phyloP scores from a whole-genome alignment of 2,329 filamentous ascomycete genomes.

The Fusarium sp. region DNA sequence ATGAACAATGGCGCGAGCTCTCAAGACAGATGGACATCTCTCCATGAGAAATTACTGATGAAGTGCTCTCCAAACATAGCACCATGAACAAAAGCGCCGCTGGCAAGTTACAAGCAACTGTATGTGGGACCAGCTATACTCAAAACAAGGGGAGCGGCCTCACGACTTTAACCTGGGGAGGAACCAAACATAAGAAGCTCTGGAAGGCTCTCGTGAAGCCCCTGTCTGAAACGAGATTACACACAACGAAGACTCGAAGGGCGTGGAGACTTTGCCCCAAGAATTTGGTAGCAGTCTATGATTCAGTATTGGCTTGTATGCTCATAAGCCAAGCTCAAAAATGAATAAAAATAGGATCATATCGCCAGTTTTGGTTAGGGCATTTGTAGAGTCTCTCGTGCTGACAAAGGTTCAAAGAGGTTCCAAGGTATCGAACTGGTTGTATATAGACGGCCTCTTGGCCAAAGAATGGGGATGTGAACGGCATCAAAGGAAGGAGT shows the following conservation, averaged over 20 bases:
- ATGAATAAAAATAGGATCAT: constrained; percentile 24
- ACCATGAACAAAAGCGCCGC: constrained; percentile 29
- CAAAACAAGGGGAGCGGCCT: constrained; percentile 31
- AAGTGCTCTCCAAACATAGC: constrained; percentile 36
- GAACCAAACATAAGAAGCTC: constrained; percentile 36
- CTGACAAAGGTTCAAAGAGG: constrained; percentile 38
- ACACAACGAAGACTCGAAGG: constrained; percentile 29
- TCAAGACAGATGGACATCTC: constrained; percentile 21
- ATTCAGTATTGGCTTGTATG: constrained; percentile 9
- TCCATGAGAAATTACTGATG: constrained; percentile 15
- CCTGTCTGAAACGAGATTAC: constrained; percentile 22
- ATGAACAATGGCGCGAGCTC: not conserved
- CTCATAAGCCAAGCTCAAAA: constrained; percentile 23
- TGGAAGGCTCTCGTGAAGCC: constrained; percentile 32
- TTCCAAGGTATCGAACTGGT: constrained; percentile 35
- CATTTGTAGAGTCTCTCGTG: constrained; percentile 25
- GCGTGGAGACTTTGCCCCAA: constrained; percentile 24
- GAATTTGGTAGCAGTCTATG: constrained; percentile 11
- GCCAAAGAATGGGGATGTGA: constrained; percentile 25
- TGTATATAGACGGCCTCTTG: constrained; percentile 21
- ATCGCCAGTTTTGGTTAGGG: constrained; percentile 30
- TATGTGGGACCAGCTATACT: constrained; percentile 17
- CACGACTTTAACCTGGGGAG: constrained; percentile 18
- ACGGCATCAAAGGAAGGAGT: constrained; percentile 38
- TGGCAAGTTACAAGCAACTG: constrained; percentile 23